These are phyloP conservation scores for Fimicolochytrium jonesii DNA, from an alignment of 192 early-diverging fungal genomes.

Conservation along the genomic window DNA sequence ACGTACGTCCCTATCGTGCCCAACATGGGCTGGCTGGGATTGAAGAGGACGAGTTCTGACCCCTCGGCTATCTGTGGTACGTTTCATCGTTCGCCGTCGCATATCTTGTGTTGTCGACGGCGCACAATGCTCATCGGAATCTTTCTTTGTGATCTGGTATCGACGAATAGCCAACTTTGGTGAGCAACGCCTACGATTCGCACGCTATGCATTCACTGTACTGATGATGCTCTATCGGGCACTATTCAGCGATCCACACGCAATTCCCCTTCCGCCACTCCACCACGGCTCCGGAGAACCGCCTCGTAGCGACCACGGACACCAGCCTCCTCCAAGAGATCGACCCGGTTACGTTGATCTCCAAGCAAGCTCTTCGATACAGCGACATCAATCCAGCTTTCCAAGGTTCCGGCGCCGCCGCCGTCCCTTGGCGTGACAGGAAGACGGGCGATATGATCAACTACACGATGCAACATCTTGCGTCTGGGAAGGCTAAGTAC, in stretches of 20 bases:
- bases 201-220: no score
- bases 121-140: not conserved
- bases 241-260: conserved; percentile 24
- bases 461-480: conserved; percentile 12
- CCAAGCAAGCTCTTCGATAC: conserved; percentile 23
- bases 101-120: not conserved
- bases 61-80: conserved; percentile 14
- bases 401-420: not conserved
- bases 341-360: conserved; percentile 29
- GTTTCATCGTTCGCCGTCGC: not conserved
- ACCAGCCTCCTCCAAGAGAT: conserved; percentile 26
- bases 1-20: not conserved
- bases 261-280: conserved; percentile 21
- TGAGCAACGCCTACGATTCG: not conserved
- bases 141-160: not conserved
- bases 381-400: conserved; percentile 24
- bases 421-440: not conserved
- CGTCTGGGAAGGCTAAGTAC: conserved; percentile 6
- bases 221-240: no score
- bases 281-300: not conserved
- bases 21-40: conserved; percentile 4
- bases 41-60: conserved; percentile 11
- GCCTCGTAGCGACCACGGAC: conserved; percentile 7
- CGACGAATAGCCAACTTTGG: not conserved
- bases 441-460: conserved; percentile 1